Conservation (phyloP, 371 early-diverging fungal species). For the Actinomucor elegans region DNA sequence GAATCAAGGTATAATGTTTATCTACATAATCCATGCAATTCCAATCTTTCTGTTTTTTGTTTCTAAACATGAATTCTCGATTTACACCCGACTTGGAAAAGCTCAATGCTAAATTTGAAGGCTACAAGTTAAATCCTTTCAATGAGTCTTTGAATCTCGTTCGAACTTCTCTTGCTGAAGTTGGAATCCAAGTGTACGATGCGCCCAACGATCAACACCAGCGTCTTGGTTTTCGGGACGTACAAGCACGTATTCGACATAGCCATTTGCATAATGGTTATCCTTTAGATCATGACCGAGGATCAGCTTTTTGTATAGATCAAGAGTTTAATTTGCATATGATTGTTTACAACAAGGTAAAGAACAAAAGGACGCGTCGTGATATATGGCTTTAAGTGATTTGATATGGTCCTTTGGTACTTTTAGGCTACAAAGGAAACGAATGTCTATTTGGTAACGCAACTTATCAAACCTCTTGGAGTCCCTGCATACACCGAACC, state of each 20-base stretch:
- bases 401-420: neutral
- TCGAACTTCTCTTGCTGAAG: slow-evolving; percentile 26
- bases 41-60: neutral
- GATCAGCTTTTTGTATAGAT: slow-evolving; percentile 48
- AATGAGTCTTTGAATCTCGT: slow-evolving; percentile 33
- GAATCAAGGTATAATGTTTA: neutral
- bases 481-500: slow-evolving; percentile 37
- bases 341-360: slow-evolving; percentile 49
- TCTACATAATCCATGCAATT: neutral
- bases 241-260: slow-evolving; percentile 67
- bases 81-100: neutral
- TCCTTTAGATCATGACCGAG: slow-evolving; percentile 22
- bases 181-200: slow-evolving; percentile 4
- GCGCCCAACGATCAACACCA: slow-evolving; percentile 8
- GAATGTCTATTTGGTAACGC: slow-evolving; percentile 7
- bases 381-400: too few species aligned
- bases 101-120: slow-evolving; percentile 68
- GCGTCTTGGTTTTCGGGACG: slow-evolving; percentile 58
- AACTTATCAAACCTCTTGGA: slow-evolving; percentile 27
- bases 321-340: slow-evolving; percentile 36
- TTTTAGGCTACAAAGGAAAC: slow-evolving; percentile 9
- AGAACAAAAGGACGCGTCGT: neutral
- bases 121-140: slow-evolving; percentile 63
- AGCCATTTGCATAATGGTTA: slow-evolving; percentile 60
- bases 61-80: slow-evolving; percentile 1